Conservation (phyloP, 768 basidiomycete genomes). For the Gautieria morchelliformis region DNA sequence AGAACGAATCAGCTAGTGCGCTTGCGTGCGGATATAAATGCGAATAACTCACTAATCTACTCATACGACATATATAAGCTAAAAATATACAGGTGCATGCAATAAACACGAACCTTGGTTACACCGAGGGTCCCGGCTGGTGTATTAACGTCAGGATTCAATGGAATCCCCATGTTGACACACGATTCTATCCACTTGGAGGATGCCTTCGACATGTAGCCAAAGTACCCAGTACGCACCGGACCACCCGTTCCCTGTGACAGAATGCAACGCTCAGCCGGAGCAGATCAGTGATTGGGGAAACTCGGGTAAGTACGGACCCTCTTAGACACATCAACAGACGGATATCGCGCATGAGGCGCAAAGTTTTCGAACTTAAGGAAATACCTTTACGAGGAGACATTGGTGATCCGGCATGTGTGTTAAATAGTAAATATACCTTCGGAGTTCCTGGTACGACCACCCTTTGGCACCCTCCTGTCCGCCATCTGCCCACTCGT, state of each 20-base stretch:
- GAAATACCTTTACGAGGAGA: constrained; percentile 45
- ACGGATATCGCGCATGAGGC: constrained; percentile 39
- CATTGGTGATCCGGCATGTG: background rate
- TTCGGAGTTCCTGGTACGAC: constrained; percentile 46
- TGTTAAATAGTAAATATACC: constrained; percentile 22
- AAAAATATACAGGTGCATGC: background rate
- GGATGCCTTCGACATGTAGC: constrained; percentile 34
- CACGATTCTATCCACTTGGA: constrained; percentile 49
- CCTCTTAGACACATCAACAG: constrained; percentile 32
- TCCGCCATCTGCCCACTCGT: constrained; percentile 49
- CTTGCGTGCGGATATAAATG: too few relatives aligned
- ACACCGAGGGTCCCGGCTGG: constrained; percentile 47
- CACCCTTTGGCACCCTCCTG: constrained; percentile 42
- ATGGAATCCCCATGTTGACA: constrained; percentile 39
- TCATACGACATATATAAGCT: background rate
- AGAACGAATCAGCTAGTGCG: background rate
- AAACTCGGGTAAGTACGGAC: background rate
- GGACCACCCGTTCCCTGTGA: background rate
- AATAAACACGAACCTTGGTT: constrained; percentile 38
- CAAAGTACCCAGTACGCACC: constrained; percentile 41
- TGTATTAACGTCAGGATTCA: constrained; percentile 48
- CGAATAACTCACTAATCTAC: background rate
- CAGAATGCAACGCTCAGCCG: background rate
- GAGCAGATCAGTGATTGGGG: background rate
- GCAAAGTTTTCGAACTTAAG: constrained; percentile 55